Percentiles rank a stretch among this genome's conserved stretches.
These are phyloP conservation scores for Pseudocercospora vitis DNA, from an alignment of 2,329 filamentous ascomycete genomes.

Conservation along the genomic window DNA sequence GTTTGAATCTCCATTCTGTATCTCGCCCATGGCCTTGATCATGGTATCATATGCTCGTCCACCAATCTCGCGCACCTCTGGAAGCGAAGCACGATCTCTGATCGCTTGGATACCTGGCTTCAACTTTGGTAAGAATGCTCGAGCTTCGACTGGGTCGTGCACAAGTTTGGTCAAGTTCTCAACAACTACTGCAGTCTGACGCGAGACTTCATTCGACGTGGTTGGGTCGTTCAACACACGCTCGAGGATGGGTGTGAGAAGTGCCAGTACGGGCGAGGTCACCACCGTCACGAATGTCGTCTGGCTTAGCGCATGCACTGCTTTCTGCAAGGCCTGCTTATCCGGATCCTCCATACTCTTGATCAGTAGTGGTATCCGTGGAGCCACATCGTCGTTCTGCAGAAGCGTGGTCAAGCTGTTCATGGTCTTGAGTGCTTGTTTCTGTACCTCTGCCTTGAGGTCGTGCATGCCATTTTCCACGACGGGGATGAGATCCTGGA, in stretches of 20 bases:
- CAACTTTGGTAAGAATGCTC: slow-evolving; percentile 91
- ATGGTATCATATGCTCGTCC: slow-evolving; percentile 81
- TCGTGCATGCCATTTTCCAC: slow-evolving; percentile 96
- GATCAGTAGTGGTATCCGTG: slow-evolving; percentile 86
- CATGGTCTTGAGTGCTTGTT: slow-evolving; percentile 92
- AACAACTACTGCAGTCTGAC: slow-evolving; percentile 92
- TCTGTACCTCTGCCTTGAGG: slow-evolving; percentile 80
- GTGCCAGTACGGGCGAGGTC: slow-evolving; percentile 89
- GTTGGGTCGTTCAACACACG: slow-evolving; percentile 87
- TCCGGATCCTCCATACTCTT: slow-evolving; percentile 95
- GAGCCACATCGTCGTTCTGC: slow-evolving; percentile 94
- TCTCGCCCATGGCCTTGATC: slow-evolving; percentile 82
- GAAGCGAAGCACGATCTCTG: slow-evolving; percentile 81
- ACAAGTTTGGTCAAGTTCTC: slow-evolving; percentile 99
- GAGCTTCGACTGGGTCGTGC: slow-evolving; percentile 90
- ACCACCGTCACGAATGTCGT: slow-evolving; percentile 98
- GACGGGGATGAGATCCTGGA: slow-evolving; percentile 84
- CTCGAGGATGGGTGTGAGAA: slow-evolving; percentile 92
- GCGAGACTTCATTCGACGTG: slow-evolving; percentile 89
- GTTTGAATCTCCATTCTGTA: slow-evolving; percentile 46
- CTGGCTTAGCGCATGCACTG: slow-evolving; percentile 92
- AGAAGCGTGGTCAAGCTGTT: slow-evolving; percentile 82
- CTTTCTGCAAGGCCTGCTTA: slow-evolving; percentile 83
- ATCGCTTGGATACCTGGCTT: slow-evolving; percentile 91
- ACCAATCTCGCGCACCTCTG: slow-evolving; percentile 90